Evolutionary conservation across 2,329 filamentous ascomycete genomes (phyloP), one percentile per base, ranked within the genome.

Genomic region (Penicillium concentricum): DNA sequence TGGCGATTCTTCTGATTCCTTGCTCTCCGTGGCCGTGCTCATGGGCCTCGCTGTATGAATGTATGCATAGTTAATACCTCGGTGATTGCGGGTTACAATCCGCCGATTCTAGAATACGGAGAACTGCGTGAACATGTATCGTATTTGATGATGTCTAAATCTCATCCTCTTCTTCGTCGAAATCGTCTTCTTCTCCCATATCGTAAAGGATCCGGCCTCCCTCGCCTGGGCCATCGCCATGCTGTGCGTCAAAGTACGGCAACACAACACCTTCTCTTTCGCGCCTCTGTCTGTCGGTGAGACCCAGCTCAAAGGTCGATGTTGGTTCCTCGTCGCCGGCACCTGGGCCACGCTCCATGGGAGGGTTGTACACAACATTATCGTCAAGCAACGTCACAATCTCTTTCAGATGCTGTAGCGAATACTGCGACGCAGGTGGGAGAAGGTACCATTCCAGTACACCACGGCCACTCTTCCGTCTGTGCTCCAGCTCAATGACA

Each of bases 241-340:
- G 90, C 81, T 99, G 94, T 24, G 94, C 94, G 78, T 99, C 94
- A 75, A 95, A 97, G 73, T 99, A 97, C 16, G 94, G 94, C 73
- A 97, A 73, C 39, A 97, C 90, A 9, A 99, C 90, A 0, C 89
- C 90, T 67, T 97, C 93, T 26, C 94, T 81, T 49, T 96, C 93
- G 62, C 83, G 82, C 66, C 89, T 84, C 78, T 99, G 94, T 78
- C 94, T 92, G 57, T 96, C 93, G 18, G 93, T 97, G 57, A 99
- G 78, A 0, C 88, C 87, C 4, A 99, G 76, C 62, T 89, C 88
- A 71, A 99, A 99, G 0, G 93, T 96, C 10, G 89, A 88, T 66
- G 86, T 84, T 5, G 84, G 83, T 57, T 85, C 80, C 34, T 82
- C 82, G 26, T 82, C 82, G 1, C 72, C 81, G 1, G 67, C 72